These are phyloP conservation scores for Entrophospora sp. DNA, from an alignment of 192 early-diverging fungal species.

Conservation along the genomic window DNA sequence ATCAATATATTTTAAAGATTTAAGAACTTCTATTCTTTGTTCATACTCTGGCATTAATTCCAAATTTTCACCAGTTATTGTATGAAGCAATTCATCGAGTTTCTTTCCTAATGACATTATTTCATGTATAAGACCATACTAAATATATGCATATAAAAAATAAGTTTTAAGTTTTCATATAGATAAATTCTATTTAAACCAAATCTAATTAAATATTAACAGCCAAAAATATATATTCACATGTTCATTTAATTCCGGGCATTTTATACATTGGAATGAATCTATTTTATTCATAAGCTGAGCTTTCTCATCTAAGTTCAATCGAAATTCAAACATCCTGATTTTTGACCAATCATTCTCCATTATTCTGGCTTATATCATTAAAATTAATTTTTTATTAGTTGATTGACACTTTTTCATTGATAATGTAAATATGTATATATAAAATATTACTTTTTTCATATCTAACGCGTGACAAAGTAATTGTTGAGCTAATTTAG, in stretches of 20 bases:
- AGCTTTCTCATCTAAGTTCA: slow-evolving; percentile 53
- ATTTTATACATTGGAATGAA: slow-evolving; percentile 60
- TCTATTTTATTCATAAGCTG: slow-evolving; percentile 39
- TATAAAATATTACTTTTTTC: slow-evolving; percentile 10
- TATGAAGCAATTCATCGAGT: slow-evolving; percentile 64
- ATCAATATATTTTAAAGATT: slow-evolving; percentile 72
- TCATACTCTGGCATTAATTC: slow-evolving; percentile 90
- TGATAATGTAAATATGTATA: background rate
- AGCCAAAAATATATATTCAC: slow-evolving; percentile 42
- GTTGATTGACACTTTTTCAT: background rate
- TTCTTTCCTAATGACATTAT: slow-evolving; percentile 57
- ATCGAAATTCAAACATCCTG: slow-evolving; percentile 80
- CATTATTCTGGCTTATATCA: slow-evolving; percentile 28
- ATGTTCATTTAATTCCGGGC: slow-evolving; percentile 69
- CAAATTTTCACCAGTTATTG: slow-evolving; percentile 86
- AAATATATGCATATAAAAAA: background rate
- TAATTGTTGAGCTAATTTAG: slow-evolving; percentile 26
- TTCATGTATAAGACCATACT: slow-evolving; percentile 44
- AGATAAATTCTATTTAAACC: background rate
- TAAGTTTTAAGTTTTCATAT: background rate
- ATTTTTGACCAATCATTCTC: slow-evolving; percentile 85
- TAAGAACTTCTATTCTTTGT: slow-evolving; percentile 77
- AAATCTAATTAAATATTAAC: background rate
- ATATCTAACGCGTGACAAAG: slow-evolving; percentile 20
- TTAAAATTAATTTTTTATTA: slow-evolving; percentile 16